These are phyloP conservation scores for Lolium perenne DNA, from an alignment of 176 grass and related monocot species.

Conservation along the genomic window DNA sequence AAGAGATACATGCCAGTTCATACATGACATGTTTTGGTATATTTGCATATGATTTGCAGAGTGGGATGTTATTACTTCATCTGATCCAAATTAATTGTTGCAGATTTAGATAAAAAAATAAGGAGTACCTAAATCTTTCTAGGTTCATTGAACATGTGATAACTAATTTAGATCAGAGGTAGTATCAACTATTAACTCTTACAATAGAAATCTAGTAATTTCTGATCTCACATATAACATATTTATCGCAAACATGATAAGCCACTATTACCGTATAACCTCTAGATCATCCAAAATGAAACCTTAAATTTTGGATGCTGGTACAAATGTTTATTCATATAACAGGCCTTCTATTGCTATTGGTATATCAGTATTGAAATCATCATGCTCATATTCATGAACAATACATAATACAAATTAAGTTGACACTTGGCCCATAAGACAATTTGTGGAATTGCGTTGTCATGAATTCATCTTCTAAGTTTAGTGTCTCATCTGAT, in stretches of 20 bases:
- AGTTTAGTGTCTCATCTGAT: neutral
- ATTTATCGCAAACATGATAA: neutral
- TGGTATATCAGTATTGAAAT: neutral
- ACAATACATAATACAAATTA: neutral
- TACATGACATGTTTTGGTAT: neutral
- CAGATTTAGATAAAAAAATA: no score
- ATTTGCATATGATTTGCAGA: neutral
- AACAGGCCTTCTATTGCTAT: neutral
- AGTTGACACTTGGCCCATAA: neutral
- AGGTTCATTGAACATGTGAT: no score
- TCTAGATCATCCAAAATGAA: neutral
- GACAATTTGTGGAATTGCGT: neutral
- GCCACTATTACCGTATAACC: neutral
- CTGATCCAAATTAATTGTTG: no score
- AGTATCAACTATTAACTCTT: neutral
- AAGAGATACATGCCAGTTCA: neutral
- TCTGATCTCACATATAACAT: neutral
- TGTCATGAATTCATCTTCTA: neutral
- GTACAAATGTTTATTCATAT: neutral
- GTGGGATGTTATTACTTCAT: no score
- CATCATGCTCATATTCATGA: neutral
- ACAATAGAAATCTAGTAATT: neutral
- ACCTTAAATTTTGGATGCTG: neutral
- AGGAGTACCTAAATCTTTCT: no score
- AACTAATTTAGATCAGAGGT: no score